These are phyloP conservation scores for Inga laurina DNA, from an alignment of 306 rosid genomes.

Conservation along the genomic window DNA sequence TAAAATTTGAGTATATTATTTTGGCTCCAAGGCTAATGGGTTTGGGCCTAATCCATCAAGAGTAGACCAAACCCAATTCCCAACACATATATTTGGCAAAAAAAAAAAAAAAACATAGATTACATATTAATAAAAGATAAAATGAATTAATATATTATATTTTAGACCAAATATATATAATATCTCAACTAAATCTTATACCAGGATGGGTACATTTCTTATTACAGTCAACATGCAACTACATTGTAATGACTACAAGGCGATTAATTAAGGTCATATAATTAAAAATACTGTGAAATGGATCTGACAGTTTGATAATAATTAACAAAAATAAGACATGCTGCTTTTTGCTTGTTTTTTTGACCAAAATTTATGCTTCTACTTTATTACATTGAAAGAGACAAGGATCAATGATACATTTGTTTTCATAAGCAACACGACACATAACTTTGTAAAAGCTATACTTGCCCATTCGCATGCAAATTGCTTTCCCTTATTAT, in stretches of 20 bases:
- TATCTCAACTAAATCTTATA: no score
- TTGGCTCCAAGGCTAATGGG: no score
- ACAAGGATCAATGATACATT: neutral
- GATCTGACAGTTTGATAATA: neutral
- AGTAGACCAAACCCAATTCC: no score
- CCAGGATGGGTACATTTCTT: neutral
- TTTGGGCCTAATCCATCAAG: no score
- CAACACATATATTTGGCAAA: no score
- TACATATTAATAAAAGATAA: no score
- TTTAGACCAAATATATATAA: no score
- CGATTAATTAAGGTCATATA: neutral
- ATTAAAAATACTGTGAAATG: neutral
- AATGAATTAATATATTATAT: no score
- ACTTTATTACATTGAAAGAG: neutral
- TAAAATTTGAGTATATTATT: no score
- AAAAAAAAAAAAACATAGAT: no score
- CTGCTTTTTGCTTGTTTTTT: neutral
- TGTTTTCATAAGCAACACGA: conserved; percentile 30
- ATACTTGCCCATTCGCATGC: conserved; percentile 2
- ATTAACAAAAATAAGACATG: neutral
- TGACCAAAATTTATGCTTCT: neutral
- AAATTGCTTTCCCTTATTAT: neutral
- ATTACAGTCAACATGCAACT: neutral
- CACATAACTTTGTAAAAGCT: conserved; percentile 32
- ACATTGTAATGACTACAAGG: neutral